These are phyloP conservation scores for Fraxinus dipetala DNA, from an alignment of 305 asterid species.

Conservation along the genomic window DNA sequence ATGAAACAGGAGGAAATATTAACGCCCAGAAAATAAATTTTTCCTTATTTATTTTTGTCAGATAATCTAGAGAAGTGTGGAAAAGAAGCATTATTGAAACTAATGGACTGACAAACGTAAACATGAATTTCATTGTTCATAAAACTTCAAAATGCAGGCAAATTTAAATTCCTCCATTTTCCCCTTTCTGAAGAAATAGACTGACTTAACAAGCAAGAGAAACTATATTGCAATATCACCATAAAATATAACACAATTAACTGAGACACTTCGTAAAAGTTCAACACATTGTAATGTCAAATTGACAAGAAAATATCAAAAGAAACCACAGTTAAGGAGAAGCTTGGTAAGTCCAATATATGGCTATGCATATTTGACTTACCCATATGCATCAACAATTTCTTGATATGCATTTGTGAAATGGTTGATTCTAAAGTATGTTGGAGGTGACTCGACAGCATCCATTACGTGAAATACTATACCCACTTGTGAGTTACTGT, in stretches of 20 bases:
- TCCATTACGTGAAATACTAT: constrained; percentile 90
- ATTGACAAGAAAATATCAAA: too few relatives aligned
- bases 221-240: constrained; percentile 15
- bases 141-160: not conserved
- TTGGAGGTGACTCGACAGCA: constrained; percentile 83
- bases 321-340: not conserved
- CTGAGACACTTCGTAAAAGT: not conserved
- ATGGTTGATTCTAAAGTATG: constrained; percentile 75
- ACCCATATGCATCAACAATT: constrained; percentile 99
- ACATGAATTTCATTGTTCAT: not conserved
- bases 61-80: not conserved
- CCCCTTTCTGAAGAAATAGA: not conserved
- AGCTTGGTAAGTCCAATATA: not conserved
- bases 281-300: not conserved
- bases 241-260: constrained; percentile 12
- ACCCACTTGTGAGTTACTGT: constrained; percentile 92
- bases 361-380: constrained; percentile 30
- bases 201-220: constrained; percentile 13
- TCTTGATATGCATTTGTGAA: constrained; percentile 90
- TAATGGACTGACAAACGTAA: constrained; percentile 1
- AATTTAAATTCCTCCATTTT: not conserved
- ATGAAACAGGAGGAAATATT: constrained; percentile 5
- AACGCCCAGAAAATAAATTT: not conserved
- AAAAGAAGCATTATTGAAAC: not conserved
- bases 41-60: not conserved